A percentile compares a stretch with the other conserved stretches of the same genome.
These are phyloP conservation scores for Sideroxylon spinosum DNA, from an alignment of 179 eudicot genomes.

Conservation along the genomic window DNA sequence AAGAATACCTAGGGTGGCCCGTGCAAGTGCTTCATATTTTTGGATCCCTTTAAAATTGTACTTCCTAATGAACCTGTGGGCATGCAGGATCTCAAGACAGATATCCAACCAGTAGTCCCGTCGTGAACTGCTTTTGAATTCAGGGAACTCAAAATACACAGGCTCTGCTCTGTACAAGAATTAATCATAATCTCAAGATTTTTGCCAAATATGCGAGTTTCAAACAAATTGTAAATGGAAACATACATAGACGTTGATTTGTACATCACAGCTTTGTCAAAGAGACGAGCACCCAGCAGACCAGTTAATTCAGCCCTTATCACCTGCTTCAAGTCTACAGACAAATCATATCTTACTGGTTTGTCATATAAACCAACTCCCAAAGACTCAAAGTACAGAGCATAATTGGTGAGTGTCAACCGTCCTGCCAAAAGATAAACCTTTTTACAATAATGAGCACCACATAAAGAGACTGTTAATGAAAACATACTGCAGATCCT, in stretches of 20 bases:
- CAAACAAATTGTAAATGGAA: slow-evolving; percentile 9
- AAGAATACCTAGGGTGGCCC: slow-evolving; percentile 70
- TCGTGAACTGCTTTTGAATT: slow-evolving; percentile 77
- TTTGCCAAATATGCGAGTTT: slow-evolving; percentile 10
- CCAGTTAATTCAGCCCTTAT: slow-evolving; percentile 89
- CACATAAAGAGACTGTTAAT: neutral
- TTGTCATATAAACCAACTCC: slow-evolving; percentile 84
- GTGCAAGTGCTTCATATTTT: slow-evolving; percentile 71
- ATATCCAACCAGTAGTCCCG: slow-evolving; percentile 90
- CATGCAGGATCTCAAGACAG: slow-evolving; percentile 59
- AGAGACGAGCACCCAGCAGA: slow-evolving; percentile 89
- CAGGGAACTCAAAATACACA: slow-evolving; percentile 78
- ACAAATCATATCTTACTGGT: slow-evolving; percentile 71
- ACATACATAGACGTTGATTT: slow-evolving; percentile 64
- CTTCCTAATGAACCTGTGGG: slow-evolving; percentile 63
- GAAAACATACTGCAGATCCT: neutral
- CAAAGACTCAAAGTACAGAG: slow-evolving; percentile 75
- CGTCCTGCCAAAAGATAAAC: slow-evolving; percentile 48
- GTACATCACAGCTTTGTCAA: slow-evolving; percentile 93
- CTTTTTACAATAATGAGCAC: neutral
- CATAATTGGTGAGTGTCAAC: slow-evolving; percentile 69
- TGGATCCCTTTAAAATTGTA: slow-evolving; percentile 55
- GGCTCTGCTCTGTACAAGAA: slow-evolving; percentile 62
- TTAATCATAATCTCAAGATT: slow-evolving; percentile 18
- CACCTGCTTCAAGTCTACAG: slow-evolving; percentile 70